Evolutionary conservation across 2,329 filamentous ascomycete species (phyloP).

Genomic region (Fusarium sp.): DNA sequence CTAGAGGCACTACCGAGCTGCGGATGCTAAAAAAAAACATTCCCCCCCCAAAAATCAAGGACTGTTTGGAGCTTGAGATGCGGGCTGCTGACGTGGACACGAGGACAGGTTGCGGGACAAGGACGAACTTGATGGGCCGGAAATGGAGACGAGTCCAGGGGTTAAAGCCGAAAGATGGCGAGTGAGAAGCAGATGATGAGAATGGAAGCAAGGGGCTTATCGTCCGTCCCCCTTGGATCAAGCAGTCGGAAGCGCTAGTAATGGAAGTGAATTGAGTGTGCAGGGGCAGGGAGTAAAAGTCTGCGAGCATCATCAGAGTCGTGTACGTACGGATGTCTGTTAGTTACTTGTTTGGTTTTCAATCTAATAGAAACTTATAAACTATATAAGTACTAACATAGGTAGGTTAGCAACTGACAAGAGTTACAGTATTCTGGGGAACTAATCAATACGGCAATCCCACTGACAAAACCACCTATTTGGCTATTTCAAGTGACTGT

Average conservation of each 20-base stretch:
- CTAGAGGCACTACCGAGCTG: slow-evolving; percentile 22
- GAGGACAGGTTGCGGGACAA: slow-evolving; percentile 17
- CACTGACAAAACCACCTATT: not conserved
- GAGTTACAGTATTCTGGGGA: not conserved
- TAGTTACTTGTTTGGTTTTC: not conserved
- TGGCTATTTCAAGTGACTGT: not conserved
- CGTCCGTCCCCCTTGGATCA: slow-evolving; percentile 9
- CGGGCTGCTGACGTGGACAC: slow-evolving; percentile 35
- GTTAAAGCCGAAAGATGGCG: not conserved
- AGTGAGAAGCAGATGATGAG: not conserved
- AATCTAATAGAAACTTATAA: not conserved
- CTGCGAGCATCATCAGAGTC: not conserved
- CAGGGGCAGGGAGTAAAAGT: not conserved
- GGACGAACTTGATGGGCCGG: not conserved
- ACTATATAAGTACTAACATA: not conserved
- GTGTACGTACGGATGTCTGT: not conserved
- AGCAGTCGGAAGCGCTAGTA: not conserved
- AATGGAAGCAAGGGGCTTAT: slow-evolving; percentile 6
- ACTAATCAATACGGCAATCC: not conserved
- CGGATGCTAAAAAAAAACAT: slow-evolving; percentile 15
- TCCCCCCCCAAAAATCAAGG: not conserved
- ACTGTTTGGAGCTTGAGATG: slow-evolving; percentile 4
- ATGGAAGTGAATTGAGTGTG: not conserved
- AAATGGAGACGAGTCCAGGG: slow-evolving; percentile 19
- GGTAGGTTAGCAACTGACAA: not conserved